Base-by-base conservation (phyloP, 2,329 filamentous ascomycete species). In the Sphaerulina vaccinii region DNA sequence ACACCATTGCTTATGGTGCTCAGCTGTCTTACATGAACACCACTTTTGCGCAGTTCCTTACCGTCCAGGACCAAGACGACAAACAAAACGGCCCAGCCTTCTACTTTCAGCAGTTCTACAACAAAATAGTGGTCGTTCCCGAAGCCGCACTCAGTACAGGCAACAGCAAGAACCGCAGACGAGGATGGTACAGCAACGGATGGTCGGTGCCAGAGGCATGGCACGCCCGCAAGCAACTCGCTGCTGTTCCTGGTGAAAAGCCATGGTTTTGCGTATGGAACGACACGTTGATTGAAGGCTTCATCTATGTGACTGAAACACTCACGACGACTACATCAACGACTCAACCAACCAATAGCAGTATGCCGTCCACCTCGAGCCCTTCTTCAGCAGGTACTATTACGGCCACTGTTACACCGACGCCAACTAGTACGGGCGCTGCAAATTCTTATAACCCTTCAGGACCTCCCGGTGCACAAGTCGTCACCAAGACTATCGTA, bases 251-350 rank as follows among this genome's bases (percentile, higher is more conserved):
- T n/a, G 80, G 81, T 7, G 81, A 86, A 29, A 76, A 75, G 52
- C 83, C 84, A 2, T 88, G 84, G 84, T 85, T 82, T 62, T 88
- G 84, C 67, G 81, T 79, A 65, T 88, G 83, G 83, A 87, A 87
- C 63, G 72, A 75, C 11, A 87, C 84, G 0, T 75, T 82, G 47
- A 74, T 87, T 43, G 84, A 87, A 65, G 79, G 81, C 32, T 87
- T 86, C 67, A 77, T 88, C 40, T 88, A 86, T 62, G 73, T 82
- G 47, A 76, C 80, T 48, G 68, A 81, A 64, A 72, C 79, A 41
- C 72, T 76, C 11, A 69, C 71, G 11, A 38, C 56, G 36, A 48
- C 41, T 11, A 43, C 45, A 19, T 23, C 45, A 24, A 49, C 45
- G 11, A 37, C 44, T 13, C 37, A 54, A n/a, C 16, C 51, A 5